Base-by-base conservation (phyloP, 1,284 basidiomycete species). In the Erythrobasidium hasegawianum region DNA sequence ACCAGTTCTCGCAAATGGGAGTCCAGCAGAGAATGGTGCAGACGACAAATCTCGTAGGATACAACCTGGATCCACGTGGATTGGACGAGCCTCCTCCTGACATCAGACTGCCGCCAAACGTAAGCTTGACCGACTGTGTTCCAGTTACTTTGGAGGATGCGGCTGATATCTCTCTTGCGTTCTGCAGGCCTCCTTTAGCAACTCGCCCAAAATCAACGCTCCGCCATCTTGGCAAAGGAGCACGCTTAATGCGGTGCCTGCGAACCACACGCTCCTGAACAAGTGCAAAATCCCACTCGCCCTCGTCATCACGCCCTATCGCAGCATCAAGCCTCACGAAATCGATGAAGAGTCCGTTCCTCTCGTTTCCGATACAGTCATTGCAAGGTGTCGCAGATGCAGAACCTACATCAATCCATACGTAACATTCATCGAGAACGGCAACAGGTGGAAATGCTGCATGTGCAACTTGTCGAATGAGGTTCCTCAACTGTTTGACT, bases 401-500 rank as follows among this genome's bases (percentile, higher is more conserved):
- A 85, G 96, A 75, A 91, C 92, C 49, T 98, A 98, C 80, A 98
- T 99, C 80, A 97, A 98, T 77, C 95, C 96, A 3, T 99, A 91
- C 76, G 94, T 97, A 47, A 91, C 93, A 73, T 99, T 98, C 77
- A 93, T 97, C 76, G 96, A 99, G 76, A 93, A 93, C 69, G 96
- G 96, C 39, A 94, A 93, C 78, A 85, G 94, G 82, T 97, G 96
- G 96, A 90, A 96, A 77, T 99, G 96, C 78, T 97, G 92, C 81
- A 94, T 98, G 91, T 99, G 96, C 79, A 91, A 89, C 74, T 87
- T 98, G 83, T 90, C 90, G 67, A 99, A 99, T 78, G 96, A 99
- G 78, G 95, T 98, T 0, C 96, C 96, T 8, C 94, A 97, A 76
- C 82, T 97, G 61, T 98, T 98, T 76, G 96, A 99, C 78, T 99